Percentiles rank a stretch among this genome's conserved stretches.
Conservation (phyloP, 225 moss, liverwort and hornwort species). For the Straminergon stramineum region DNA sequence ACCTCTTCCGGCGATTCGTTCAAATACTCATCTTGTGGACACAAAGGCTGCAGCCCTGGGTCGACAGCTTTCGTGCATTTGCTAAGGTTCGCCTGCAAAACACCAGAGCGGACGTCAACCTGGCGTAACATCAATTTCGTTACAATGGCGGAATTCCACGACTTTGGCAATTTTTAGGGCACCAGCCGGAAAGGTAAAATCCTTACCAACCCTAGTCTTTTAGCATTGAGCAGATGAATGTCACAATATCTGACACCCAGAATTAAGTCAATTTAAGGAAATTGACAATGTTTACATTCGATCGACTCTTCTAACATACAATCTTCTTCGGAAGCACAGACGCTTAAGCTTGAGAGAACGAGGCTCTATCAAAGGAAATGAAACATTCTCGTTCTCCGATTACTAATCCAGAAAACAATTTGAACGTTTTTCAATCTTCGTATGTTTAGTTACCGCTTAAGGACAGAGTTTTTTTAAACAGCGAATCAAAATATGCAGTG, state of each 20-base stretch:
- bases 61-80: conserved; percentile 27
- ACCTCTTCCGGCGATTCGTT: conserved; percentile 1
- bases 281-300: neutral
- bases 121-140: neutral
- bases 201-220: neutral
- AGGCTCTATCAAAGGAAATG: neutral
- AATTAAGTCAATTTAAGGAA: neutral
- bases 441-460: no score
- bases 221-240: neutral
- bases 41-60: conserved; percentile 16
- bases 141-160: neutral
- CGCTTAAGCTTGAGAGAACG: neutral
- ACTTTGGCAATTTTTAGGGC: neutral
- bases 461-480: neutral
- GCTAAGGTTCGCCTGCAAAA: conserved; percentile 27
- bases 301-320: neutral
- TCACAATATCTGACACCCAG: neutral
- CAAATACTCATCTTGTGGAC: conserved; percentile 17
- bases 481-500: neutral
- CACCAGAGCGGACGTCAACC: neutral
- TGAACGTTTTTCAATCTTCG: neutral
- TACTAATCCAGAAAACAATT: neutral
- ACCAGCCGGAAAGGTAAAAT: neutral
- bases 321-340: neutral
- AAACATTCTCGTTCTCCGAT: neutral